Percentiles rank a stretch among this genome's conserved stretches.
Evolutionary conservation across 805 yeast species (phyloP).

Genomic region (Saccharomycopsis amapae): DNA sequence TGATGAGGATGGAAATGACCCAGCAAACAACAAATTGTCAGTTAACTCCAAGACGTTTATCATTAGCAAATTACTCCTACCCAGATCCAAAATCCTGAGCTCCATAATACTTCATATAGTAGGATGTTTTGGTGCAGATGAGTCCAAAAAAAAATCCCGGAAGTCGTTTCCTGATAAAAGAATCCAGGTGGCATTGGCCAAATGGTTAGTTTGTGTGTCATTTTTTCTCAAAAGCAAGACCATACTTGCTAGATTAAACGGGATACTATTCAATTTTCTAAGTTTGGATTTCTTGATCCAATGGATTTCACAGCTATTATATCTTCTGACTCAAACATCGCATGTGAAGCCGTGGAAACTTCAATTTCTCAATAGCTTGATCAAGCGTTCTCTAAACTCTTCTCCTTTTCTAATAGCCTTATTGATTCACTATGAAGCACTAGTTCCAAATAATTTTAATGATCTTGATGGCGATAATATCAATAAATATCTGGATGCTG

Average conservation of each 20-base stretch:
- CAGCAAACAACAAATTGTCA: neutral
- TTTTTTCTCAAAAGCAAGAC: neutral
- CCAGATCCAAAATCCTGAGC: neutral
- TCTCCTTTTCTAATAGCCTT: neutral
- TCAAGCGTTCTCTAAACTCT: neutral
- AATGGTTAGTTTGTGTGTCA: slow-evolving; percentile 2
- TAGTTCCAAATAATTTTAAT: neutral
- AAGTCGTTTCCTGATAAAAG: neutral
- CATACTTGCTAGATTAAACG: neutral
- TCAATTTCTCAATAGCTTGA: neutral
- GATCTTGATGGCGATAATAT: neutral
- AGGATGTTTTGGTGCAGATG: neutral
- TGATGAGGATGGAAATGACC: neutral
- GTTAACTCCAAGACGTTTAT: neutral
- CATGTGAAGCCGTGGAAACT: slow-evolving; percentile 6
- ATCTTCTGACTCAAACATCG: neutral
- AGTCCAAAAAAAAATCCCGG: neutral
- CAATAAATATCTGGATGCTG: neutral
- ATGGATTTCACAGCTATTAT: neutral
- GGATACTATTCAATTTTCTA: neutral
- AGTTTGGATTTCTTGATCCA: neutral
- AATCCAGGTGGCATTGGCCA: neutral
- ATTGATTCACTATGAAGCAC: neutral
- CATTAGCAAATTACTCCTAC: neutral
- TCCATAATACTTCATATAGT: neutral